Percentiles rank a stretch among this genome's conserved stretches.
These are phyloP conservation scores for Salmacisia buchloeana DNA, from an alignment of 1,284 basidiomycete species.

Conservation along the genomic window DNA sequence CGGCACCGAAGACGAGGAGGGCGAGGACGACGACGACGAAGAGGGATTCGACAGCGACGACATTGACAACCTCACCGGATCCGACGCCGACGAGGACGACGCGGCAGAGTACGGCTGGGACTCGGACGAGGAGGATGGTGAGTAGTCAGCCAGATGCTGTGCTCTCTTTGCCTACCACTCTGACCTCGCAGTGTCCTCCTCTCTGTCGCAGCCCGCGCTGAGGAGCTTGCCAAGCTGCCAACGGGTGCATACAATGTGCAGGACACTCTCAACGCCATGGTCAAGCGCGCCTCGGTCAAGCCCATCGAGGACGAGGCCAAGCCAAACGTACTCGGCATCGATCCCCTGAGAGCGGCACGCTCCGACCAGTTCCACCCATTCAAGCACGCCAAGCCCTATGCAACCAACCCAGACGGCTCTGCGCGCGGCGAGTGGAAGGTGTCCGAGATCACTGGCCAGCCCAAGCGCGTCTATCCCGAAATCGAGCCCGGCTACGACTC, in stretches of 20 bases:
- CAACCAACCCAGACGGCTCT: constrained; percentile 46
- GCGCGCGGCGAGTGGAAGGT: constrained; percentile 54
- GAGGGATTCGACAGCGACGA: constrained; percentile 51
- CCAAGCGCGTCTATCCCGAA: constrained; percentile 79
- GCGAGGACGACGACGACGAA: constrained; percentile 17
- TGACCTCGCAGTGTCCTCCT: not conserved
- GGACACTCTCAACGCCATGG: constrained; percentile 39
- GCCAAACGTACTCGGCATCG: constrained; percentile 45
- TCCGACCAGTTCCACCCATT: not conserved
- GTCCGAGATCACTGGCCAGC: constrained; percentile 78
- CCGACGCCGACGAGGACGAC: constrained; percentile 13
- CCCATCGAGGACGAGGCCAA: constrained; percentile 47
- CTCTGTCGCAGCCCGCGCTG: not conserved
- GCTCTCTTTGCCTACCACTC: not conserved
- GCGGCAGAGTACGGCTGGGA: constrained; percentile 22
- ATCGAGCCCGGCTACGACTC: constrained; percentile 95
- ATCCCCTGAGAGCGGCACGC: constrained; percentile 21
- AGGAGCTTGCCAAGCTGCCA: not conserved
- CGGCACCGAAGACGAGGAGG: constrained; percentile 51
- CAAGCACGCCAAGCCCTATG: not conserved
- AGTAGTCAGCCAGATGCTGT: not conserved
- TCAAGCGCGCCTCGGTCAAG: constrained; percentile 49
- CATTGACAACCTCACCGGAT: constrained; percentile 20
- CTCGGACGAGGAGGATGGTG: constrained; percentile 31
- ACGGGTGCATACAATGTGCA: constrained; percentile 12